These are phyloP conservation scores for Neonectria neomacrospora DNA, from an alignment of 2,329 filamentous ascomycete species.

Conservation along the genomic window DNA sequence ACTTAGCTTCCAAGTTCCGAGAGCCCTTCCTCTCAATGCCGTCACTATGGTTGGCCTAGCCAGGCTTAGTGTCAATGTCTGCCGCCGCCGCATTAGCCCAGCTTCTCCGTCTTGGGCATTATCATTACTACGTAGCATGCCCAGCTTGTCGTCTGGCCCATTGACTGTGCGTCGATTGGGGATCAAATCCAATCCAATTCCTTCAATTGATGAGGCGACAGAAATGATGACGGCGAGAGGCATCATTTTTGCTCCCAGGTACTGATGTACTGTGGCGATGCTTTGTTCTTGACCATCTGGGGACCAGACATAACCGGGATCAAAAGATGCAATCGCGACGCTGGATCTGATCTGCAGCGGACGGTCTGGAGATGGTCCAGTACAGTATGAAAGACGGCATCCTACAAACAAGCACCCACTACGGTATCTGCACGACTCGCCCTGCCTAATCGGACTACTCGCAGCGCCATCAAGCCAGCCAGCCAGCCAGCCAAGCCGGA, in stretches of 20 bases:
- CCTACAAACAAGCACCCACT: slow-evolving; percentile 2
- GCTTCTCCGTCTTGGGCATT: slow-evolving; percentile 5
- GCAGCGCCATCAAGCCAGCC: slow-evolving; percentile 1
- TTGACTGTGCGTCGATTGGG: slow-evolving; percentile 14
- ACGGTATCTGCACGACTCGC: slow-evolving; percentile 2
- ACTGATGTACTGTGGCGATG: background rate
- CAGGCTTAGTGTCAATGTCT: slow-evolving; percentile 26
- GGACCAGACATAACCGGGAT: background rate
- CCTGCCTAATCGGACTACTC: slow-evolving; percentile 9
- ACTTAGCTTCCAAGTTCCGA: slow-evolving; percentile 18
- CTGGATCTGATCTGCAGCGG: background rate
- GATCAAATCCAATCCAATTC: slow-evolving; percentile 10
- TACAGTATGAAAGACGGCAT: background rate
- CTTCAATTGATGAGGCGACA: background rate
- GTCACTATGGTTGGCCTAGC: slow-evolving; percentile 22
- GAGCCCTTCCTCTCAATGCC: slow-evolving; percentile 24
- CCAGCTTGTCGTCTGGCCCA: slow-evolving; percentile 2
- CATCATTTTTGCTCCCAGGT: background rate
- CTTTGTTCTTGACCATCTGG: background rate
- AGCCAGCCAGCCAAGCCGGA: slow-evolving; percentile 16
- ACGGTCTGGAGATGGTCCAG: background rate
- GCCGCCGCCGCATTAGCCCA: slow-evolving; percentile 25
- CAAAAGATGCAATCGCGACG: background rate
- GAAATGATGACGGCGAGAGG: background rate
- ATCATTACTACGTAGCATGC: background rate